Evolutionary conservation across 192 early-diverging fungal genomes (phyloP), one percentile per base, ranked within the genome.

Genomic region (Entomortierella beljakovae): DNA sequence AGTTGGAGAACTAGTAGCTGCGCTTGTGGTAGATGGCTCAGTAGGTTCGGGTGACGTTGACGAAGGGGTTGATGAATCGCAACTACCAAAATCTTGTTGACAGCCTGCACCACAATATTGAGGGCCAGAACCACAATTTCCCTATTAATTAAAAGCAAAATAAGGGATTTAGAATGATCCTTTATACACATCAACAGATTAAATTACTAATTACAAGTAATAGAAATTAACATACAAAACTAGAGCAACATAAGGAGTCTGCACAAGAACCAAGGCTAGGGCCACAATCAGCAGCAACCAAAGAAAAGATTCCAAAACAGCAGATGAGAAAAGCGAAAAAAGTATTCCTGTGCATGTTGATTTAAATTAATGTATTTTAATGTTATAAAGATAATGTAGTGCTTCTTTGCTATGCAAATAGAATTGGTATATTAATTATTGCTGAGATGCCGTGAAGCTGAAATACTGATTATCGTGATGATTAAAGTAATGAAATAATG

Each of bases 31-130:
- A 15, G 49, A 2, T 56, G 64, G 15, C 13, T 42, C 3, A n/a
- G 11, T 32, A 16, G 31, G 25, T 10, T 31, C 42, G 31, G 43
- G 10, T 25, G 60, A 16, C 23, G 64, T 15, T 57, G 32, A 16
- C 38, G 63, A 23, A 51, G 28, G 26, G 7, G 31, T 6, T 32
- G 53, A 55, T 40, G 63, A 1, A 26, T 57, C 59, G 18, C 57
- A 18, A 25, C 16, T 37, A 26, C 70, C 70, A 20, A 63, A 71
- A 48, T 22, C 52, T 55, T 34, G 1, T 29, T 60, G 71, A 48
- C 71, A 73, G 25, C 71, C 71, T 32, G 71, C 23, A 20, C 71
- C 71, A 65, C 71, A 73, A 35, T 73, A 73, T 16, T 15, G 2
- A 0, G 35, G 43, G 38, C 51, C 60, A 4, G 28, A 7, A 0